phyloP scores from a whole-genome alignment of 805 yeast genomes.

The Candida orba region DNA sequence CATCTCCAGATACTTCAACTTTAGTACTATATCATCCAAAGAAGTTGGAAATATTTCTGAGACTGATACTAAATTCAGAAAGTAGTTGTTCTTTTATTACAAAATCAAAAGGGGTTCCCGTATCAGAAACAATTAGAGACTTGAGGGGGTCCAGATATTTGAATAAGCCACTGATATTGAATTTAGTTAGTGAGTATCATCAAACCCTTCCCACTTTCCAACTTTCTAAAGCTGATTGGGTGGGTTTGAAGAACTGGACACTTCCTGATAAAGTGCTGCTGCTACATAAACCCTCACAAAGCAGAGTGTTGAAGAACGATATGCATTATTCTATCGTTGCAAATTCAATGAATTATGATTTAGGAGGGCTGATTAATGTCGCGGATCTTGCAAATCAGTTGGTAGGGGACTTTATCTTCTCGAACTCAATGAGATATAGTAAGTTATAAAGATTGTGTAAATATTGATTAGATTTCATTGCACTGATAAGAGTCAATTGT shows the following conservation, averaged over 20 bases:
- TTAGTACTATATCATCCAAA: constrained; percentile 8
- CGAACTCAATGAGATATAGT: neutral
- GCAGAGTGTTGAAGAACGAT: neutral
- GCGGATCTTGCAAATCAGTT: neutral
- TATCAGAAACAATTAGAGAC: neutral
- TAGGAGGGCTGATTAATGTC: neutral
- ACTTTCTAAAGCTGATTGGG: constrained; percentile 2
- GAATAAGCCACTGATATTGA: neutral
- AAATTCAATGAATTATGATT: constrained; percentile 1
- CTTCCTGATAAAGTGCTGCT: constrained; percentile 1
- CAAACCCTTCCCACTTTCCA: neutral
- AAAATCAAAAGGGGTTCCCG: neutral
- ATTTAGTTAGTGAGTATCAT: neutral
- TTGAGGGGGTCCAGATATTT: too few relatives aligned
- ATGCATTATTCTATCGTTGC: neutral
- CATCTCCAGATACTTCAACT: constrained; percentile 8
- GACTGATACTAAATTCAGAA: neutral
- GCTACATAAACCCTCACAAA: neutral
- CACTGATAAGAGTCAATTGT: too few relatives aligned
- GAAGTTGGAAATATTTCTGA: neutral
- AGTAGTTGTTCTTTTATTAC: neutral
- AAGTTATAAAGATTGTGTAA: neutral
- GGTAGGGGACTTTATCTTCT: neutral
- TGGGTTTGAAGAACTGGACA: constrained; percentile 4
- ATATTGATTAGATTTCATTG: too few relatives aligned